Base-by-base conservation (phyloP, 441 rosid species). In the Pelargonium citronellum region DNA sequence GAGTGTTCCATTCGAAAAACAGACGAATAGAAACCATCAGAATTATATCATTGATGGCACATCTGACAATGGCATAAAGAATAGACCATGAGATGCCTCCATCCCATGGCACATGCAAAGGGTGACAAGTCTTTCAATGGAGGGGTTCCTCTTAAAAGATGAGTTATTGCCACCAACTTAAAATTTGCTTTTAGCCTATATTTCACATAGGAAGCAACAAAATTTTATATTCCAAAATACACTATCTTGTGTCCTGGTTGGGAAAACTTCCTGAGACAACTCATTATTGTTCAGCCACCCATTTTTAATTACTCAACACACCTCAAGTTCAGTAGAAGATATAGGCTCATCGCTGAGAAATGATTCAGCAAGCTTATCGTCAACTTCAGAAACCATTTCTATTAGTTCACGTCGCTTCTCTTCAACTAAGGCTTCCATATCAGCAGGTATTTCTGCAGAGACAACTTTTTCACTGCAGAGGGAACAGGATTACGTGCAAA, bases 341-440 rank as follows among this genome's bases (percentile, higher is more conserved):
- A 95, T 86, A 68, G 96, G 95, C 58, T 92, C 98, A 74, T 95
- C 99, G 60, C 79, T 79, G 10, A 95, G 88, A 80, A 95, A 95
- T 22, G 81, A 79, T 77, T 95, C 98, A 5, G 98, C 99, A 66
- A 95, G 96, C 73, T 82, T 76, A 62, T 95, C 98, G 71, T 95
- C 99, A 69, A 95, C 98, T 84, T 95, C 99, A 37, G 99, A 95
- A 78, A 92, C 97, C 55, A 55, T 74, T 83, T 92, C 99, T 66
- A 95, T 83, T 53, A 95, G 79, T 61, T 95, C 99, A 41, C 77
- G 88, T 76, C 98, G 87, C 84, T 91, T 92, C 69, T 87, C 98
- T 19, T 88, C 83, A 64, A 84, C 96, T 73, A 92, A 74, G 55
- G 79, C 85, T 67, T 81, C 91, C 92, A 95, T 87, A 75, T 89